Percentiles rank a stretch among this genome's conserved stretches.
Evolutionary conservation across 768 basidiomycete genomes (phyloP).

Genomic region (Trametes villosa): DNA sequence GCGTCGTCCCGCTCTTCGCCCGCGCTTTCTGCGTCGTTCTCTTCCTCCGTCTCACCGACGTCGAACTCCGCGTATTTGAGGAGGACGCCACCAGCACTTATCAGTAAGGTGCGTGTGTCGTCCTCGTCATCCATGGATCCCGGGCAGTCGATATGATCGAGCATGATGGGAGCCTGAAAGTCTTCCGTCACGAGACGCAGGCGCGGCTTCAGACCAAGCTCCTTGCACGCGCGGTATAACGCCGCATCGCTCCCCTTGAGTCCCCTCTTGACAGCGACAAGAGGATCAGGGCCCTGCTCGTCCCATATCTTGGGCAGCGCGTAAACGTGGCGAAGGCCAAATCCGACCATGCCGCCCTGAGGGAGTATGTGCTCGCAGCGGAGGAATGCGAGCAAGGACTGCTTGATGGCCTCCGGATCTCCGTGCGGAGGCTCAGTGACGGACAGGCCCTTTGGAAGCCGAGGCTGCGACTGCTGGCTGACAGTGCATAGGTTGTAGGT

Average conservation of each 20-base stretch:
- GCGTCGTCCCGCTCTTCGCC: too few relatives aligned
- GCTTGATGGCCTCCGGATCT: slow-evolving; percentile 15
- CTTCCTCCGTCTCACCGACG: too few relatives aligned
- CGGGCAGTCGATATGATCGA: background rate
- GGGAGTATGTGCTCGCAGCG: slow-evolving; percentile 35
- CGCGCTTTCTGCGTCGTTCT: too few relatives aligned
- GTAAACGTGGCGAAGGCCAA: slow-evolving; percentile 41
- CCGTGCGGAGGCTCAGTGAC: background rate
- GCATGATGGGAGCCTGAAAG: background rate
- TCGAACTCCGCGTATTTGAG: too few relatives aligned
- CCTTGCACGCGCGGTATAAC: background rate
- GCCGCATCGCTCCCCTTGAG: slow-evolving; percentile 14
- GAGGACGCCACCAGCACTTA: too few relatives aligned
- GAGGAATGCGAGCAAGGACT: slow-evolving; percentile 34
- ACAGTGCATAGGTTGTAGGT: slow-evolving; percentile 49
- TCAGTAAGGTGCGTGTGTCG: too few relatives aligned
- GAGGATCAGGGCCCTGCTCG: background rate
- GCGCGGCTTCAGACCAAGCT: slow-evolving; percentile 1
- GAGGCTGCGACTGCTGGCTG: slow-evolving; percentile 6
- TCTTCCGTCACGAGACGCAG: background rate
- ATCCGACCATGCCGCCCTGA: slow-evolving; percentile 44
- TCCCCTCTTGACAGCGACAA: too few relatives aligned
- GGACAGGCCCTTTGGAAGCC: slow-evolving; percentile 32
- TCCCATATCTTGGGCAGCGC: background rate
- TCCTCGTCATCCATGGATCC: background rate